phyloP scores from a whole-genome alignment of 1,139 yeast genomes.

The Yamadazyma jaroonii region DNA sequence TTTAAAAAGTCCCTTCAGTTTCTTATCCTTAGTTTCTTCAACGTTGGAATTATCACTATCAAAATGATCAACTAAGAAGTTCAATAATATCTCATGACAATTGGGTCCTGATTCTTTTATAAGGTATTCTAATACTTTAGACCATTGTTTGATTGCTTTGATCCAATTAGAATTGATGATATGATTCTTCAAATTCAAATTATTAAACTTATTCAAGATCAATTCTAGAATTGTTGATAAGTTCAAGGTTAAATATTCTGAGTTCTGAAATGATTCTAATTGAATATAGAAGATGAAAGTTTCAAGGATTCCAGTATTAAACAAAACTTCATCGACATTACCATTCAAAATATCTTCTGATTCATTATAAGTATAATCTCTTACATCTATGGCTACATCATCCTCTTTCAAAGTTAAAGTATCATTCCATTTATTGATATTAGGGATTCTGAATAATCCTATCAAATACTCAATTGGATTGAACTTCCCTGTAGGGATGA shows the following conservation, averaged over 20 bases:
- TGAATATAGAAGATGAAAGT: slow-evolving; percentile 37
- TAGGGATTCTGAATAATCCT: slow-evolving; percentile 28
- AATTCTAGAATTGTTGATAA: slow-evolving; percentile 28
- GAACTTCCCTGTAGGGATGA: slow-evolving; percentile 41
- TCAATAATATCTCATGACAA: slow-evolving; percentile 36
- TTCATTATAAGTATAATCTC: slow-evolving; percentile 8
- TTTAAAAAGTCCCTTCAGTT: slow-evolving; percentile 9
- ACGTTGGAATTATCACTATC: slow-evolving; percentile 10
- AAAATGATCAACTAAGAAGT: slow-evolving; percentile 32
- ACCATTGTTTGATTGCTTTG: slow-evolving; percentile 31
- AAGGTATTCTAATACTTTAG: slow-evolving; percentile 28
- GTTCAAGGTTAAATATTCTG: slow-evolving; percentile 33
- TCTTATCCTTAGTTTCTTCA: slow-evolving; percentile 11
- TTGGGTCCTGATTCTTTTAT: slow-evolving; percentile 39
- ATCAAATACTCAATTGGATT: slow-evolving; percentile 35
- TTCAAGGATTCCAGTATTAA: slow-evolving; percentile 35
- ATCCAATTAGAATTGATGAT: slow-evolving; percentile 36
- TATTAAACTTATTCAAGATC: slow-evolving; percentile 28
- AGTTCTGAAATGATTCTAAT: slow-evolving; percentile 41
- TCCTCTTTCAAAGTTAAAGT: slow-evolving; percentile 14
- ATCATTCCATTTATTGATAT: slow-evolving; percentile 23
- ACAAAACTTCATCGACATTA: slow-evolving; percentile 20
- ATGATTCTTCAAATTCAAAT: slow-evolving; percentile 22
- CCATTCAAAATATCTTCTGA: slow-evolving; percentile 10
- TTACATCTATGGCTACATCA: slow-evolving; percentile 7